phyloP scores from a whole-genome alignment of 129 eudicot genomes.

The Escallonia rubra region DNA sequence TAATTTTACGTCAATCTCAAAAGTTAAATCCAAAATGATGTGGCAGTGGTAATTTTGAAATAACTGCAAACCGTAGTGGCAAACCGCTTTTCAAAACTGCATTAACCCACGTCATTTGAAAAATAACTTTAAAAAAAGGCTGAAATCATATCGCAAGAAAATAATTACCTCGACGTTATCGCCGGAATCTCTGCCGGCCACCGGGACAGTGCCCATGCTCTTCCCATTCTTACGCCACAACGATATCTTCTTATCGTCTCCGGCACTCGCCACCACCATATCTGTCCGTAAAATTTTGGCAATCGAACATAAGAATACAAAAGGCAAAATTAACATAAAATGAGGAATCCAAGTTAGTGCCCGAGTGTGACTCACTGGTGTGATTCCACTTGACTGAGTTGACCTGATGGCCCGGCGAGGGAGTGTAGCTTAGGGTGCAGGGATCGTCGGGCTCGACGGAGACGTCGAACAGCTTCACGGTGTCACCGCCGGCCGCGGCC shows the following conservation, averaged over 20 bases:
- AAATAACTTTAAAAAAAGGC: too few species aligned
- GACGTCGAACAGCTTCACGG: conserved; percentile 85
- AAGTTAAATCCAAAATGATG: too few species aligned
- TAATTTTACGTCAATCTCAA: too few species aligned
- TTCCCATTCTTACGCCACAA: conserved; percentile 79
- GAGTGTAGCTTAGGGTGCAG: conserved; percentile 69
- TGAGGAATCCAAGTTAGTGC: too few species aligned
- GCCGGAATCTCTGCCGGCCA: conserved; percentile 50
- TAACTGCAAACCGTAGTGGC: too few species aligned
- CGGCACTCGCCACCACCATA: conserved; percentile 96
- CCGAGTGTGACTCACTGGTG: conserved; percentile 45
- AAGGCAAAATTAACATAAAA: neutral
- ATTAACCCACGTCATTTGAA: too few species aligned
- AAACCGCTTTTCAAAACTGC: too few species aligned
- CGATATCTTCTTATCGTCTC: conserved; percentile 74
- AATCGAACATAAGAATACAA: neutral
- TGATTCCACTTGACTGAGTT: conserved; percentile 96
- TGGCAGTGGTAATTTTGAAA: too few species aligned
- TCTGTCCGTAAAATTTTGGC: conserved; percentile 24
- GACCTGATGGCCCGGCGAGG: conserved; percentile 72
- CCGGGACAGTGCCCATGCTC: conserved; percentile 72
- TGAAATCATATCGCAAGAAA: neutral
- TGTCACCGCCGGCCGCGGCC: conserved; percentile 88
- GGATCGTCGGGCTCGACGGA: conserved; percentile 81
- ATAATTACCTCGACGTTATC: conserved; percentile 64